phyloP scores from a whole-genome alignment of 371 early-diverging fungal species.

The Umbelopsis sp. region DNA sequence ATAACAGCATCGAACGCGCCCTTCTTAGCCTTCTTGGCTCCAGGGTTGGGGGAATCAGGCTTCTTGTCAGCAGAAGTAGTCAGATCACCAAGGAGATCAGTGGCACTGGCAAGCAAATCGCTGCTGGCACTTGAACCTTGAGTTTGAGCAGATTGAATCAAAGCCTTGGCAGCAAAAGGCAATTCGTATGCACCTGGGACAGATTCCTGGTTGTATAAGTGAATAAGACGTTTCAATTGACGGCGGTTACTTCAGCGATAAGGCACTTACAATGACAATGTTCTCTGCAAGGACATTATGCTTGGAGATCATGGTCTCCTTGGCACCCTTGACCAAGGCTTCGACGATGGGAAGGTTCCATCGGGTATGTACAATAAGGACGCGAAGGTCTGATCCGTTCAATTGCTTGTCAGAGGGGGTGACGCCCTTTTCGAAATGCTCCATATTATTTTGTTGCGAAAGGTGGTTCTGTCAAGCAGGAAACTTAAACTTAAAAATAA shows the following conservation, averaged over 20 bases:
- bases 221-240: neutral
- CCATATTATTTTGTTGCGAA: constrained; percentile 18
- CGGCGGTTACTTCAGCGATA: neutral
- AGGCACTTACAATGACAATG: constrained; percentile 62
- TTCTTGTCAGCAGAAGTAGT: neutral
- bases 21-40: constrained; percentile 34
- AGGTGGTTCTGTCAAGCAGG: too few species aligned
- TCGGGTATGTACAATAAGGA: constrained; percentile 90
- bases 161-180: constrained; percentile 86
- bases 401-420: constrained; percentile 55
- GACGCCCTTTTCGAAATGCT: constrained; percentile 75
- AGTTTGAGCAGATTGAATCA: constrained; percentile 69
- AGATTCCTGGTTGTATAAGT: constrained; percentile 41
- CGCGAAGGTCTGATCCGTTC: constrained; percentile 73
- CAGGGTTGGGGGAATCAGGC: constrained; percentile 29
- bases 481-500: too few species aligned
- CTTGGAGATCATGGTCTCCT: constrained; percentile 62
- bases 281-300: constrained; percentile 73
- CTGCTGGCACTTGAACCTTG: constrained; percentile 58
- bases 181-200: constrained; percentile 96
- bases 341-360: constrained; percentile 91
- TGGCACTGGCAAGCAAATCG: constrained; percentile 55
- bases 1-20: constrained; percentile 88
- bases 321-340: constrained; percentile 77
- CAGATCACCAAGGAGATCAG: constrained; percentile 36